A percentile compares a stretch with the other conserved stretches of the same genome.
Conservation (phyloP, 352 stramenopile genomes). For the Pythium dissimile region DNA sequence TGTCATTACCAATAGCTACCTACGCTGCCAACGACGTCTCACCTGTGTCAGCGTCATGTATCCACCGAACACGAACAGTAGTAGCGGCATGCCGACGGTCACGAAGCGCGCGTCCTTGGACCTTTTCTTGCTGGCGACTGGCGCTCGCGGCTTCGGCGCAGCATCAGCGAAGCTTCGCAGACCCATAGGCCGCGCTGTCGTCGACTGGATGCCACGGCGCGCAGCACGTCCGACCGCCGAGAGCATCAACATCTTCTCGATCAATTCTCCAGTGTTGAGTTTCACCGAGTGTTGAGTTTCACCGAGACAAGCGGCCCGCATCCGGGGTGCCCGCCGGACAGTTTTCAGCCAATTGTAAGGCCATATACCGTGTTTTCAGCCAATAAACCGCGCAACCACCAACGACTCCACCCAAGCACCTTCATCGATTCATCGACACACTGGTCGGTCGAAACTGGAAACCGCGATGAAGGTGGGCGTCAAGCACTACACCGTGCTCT, state of each 20-base stretch:
- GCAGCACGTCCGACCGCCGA: not conserved
- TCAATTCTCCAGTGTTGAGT: constrained; percentile 7
- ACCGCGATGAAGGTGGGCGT: constrained; percentile 52
- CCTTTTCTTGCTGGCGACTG: constrained; percentile 38
- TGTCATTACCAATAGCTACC: too few relatives aligned
- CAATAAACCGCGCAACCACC: constrained; percentile 13
- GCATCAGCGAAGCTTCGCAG: constrained; percentile 5
- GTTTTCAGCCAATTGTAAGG: not conserved
- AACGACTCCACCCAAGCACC: not conserved
- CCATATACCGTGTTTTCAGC: not conserved
- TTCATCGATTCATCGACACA: not conserved
- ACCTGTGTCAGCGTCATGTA: constrained; percentile 77
- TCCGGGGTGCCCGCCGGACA: not conserved
- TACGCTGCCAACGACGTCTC: too few relatives aligned
- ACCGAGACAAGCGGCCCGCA: too few relatives aligned
- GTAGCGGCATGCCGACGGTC: constrained; percentile 65
- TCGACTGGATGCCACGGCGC: not conserved
- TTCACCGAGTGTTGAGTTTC: too few relatives aligned
- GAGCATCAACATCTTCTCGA: not conserved
- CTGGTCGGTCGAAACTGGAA: constrained; percentile 16
- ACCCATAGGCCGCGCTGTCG: too few relatives aligned
- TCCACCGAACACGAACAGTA: constrained; percentile 81
- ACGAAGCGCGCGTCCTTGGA: constrained; percentile 55
- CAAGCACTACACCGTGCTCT: constrained; percentile 76
- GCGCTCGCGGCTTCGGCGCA: constrained; percentile 4